Conservation (phyloP, 371 early-diverging fungal genomes). For the Smittium culicis region DNA sequence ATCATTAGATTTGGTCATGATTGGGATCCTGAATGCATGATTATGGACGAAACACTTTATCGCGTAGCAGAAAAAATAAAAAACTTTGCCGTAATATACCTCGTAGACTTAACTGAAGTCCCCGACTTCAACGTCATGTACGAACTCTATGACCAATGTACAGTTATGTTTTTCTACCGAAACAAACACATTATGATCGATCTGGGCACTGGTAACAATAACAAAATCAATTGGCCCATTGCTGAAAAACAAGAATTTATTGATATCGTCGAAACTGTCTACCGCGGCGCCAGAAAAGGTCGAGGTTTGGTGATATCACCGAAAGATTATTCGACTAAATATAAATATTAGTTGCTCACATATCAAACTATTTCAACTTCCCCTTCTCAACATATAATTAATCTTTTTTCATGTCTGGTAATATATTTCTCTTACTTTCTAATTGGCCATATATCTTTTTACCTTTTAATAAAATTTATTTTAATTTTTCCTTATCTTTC, state of each 20-base stretch:
- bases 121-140: slow-evolving; percentile 95
- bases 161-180: slow-evolving; percentile 83
- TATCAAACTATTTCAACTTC: no score
- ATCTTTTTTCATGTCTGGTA: no score
- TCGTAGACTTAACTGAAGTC: slow-evolving; percentile 73
- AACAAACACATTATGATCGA: slow-evolving; percentile 98
- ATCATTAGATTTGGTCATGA: slow-evolving; percentile 94
- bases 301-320: slow-evolving; percentile 86
- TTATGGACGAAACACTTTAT: slow-evolving; percentile 90
- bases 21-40: slow-evolving; percentile 94
- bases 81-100: slow-evolving; percentile 92
- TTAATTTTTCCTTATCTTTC: no score
- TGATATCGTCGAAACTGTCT: slow-evolving; percentile 80
- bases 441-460: no score
- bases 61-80: slow-evolving; percentile 86
- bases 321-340: slow-evolving; percentile 92
- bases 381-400: no score
- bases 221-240: slow-evolving; percentile 95
- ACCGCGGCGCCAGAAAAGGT: slow-evolving; percentile 85
- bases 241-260: slow-evolving; percentile 79
- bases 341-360: slow-evolving; percentile 78
- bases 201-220: slow-evolving; percentile 96
- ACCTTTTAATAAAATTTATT: no score
- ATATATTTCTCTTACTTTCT: no score
- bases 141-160: slow-evolving; percentile 93